phyloP scores from a whole-genome alignment of 257 asterid genomes.

The Solanum sitiens region DNA sequence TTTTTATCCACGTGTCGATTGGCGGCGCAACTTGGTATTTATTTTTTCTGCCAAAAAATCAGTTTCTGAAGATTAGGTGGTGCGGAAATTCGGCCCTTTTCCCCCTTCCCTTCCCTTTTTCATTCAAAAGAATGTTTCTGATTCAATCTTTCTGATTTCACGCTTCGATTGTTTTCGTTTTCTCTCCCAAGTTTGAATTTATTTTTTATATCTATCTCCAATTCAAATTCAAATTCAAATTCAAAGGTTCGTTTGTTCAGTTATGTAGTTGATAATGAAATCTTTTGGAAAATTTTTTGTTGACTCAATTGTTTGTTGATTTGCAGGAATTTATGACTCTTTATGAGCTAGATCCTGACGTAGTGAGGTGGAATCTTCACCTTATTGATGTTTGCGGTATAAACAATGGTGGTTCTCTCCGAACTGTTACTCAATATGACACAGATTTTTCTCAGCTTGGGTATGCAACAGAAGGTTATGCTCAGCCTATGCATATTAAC shows the following conservation, averaged over 20 bases:
- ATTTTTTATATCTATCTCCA: neutral
- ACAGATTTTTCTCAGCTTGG: conserved; percentile 32
- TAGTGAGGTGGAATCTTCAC: conserved; percentile 83
- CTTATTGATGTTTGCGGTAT: conserved; percentile 58
- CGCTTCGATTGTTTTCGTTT: neutral
- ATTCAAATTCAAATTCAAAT: neutral
- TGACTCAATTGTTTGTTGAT: neutral
- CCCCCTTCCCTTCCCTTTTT: neutral
- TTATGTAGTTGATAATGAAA: neutral
- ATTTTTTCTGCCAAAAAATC: neutral
- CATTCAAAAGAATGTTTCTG: neutral
- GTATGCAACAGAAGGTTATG: conserved; percentile 38
- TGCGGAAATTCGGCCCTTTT: neutral
- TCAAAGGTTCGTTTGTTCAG: neutral
- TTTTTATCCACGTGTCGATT: neutral
- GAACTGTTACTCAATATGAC: conserved; percentile 44
- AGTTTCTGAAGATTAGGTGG: neutral
- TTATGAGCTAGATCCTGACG: conserved; percentile 68
- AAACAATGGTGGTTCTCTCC: conserved; percentile 42
- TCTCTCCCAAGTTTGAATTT: neutral
- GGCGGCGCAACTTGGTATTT: neutral
- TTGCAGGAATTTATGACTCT: conserved; percentile 23
- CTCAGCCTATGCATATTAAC: conserved; percentile 16
- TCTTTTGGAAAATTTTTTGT: neutral
- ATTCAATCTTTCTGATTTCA: neutral